Base-by-base conservation (phyloP, 805 yeast genomes). In the Dipodascopsis tothii region DNA sequence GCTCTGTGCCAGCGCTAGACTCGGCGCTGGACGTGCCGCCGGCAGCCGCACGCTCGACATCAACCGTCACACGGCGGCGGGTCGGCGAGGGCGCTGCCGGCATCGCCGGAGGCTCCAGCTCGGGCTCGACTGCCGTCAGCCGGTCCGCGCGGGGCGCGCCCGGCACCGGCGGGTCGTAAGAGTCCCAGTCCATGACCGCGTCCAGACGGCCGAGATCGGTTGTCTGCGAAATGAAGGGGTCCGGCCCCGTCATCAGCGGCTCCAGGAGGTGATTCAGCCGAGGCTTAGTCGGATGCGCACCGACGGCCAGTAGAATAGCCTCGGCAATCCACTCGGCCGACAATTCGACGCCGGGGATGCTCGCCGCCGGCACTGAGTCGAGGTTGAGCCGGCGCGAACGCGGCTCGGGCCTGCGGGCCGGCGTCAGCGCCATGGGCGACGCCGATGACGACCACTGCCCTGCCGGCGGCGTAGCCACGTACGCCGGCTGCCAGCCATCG, bases 211-310 rank as follows among this genome's bases (percentile, higher is more conserved):
- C 20, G 22, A 42, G 20, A 28, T 38, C 36, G n/a, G 34, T 35
- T 11, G n/a, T 21, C 21, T 25, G 20, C 1, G 21, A 11, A 16
- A 30, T 2, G 20, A 19, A 37, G 4, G 33, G 22, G 17, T 35
- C 5, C 17, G 19, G 16, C 5, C n/a, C 16, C 22, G n/a, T 21
- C 4, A 3, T 16, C n/a, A 42, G 39, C 7, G 45, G 45, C 7
- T 28, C 7, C 4, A 43, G 27, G 27, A 33, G 25, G n/a, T 20
- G 38, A 40, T 44, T 44, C 4, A 43, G 37, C 6, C 43, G 43
- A 19, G 14, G 16, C 32, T 25, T 19, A 14, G 21, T 7, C 5
- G 43, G 43, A 35, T 34, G 40, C 4, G 16, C 30, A 3, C 46
- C 46, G 6, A 43, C 23, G 6, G 33, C 39, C 11, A 23, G 23